These are phyloP conservation scores for Neurospora sp. DNA, from an alignment of 2,329 filamentous ascomycete genomes.

Conservation along the genomic window DNA sequence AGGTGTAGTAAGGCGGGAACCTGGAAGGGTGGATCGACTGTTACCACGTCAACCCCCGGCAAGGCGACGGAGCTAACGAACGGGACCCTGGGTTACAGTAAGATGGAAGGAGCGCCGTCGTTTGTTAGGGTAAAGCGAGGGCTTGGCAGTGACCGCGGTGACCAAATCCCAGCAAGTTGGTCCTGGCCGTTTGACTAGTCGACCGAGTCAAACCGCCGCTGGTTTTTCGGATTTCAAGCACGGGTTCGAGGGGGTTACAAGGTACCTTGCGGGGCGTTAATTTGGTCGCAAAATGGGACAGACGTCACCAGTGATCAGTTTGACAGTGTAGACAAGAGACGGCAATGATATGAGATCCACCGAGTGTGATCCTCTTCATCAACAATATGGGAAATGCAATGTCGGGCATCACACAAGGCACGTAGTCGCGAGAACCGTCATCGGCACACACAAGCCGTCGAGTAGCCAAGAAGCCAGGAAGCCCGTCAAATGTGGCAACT, in stretches of 20 bases:
- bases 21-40: constrained; percentile 10
- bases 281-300: constrained; percentile 2
- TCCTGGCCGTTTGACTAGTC: constrained; percentile 14
- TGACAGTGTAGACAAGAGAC: background rate
- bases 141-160: constrained; percentile 1
- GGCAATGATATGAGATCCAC: background rate
- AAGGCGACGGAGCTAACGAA: background rate
- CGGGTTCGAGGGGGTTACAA: background rate
- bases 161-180: constrained; percentile 11
- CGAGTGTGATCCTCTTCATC: background rate
- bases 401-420: background rate
- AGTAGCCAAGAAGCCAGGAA: background rate
- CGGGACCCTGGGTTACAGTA: background rate
- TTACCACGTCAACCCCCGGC: constrained; percentile 3
- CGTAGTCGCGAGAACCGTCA: background rate
- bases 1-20: constrained; percentile 4
- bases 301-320: background rate
- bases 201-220: constrained; percentile 6
- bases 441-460: background rate
- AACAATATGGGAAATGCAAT: background rate
- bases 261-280: constrained; percentile 6
- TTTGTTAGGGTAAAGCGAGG: background rate
- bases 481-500: background rate
- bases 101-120: background rate
- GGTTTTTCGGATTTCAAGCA: background rate